A percentile compares a stretch with the other conserved stretches of the same genome.
Conservation (phyloP, 2,329 filamentous ascomycete genomes). For the Cladosporium sphaerospermum region DNA sequence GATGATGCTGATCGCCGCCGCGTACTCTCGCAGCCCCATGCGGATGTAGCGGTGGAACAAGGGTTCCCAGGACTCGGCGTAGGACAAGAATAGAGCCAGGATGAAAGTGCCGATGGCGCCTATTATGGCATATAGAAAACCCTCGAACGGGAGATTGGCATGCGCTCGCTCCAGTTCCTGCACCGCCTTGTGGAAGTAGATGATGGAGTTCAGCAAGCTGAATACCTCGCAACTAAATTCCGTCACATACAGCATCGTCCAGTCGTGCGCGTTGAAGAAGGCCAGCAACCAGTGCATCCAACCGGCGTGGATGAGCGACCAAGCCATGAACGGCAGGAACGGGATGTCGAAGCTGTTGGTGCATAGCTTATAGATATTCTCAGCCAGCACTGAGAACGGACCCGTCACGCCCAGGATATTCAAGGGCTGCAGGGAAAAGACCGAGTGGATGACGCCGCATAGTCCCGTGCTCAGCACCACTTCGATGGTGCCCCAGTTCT, state of each 20-base stretch:
- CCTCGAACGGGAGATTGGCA: constrained; percentile 50
- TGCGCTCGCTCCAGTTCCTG: constrained; percentile 59
- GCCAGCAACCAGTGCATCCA: constrained; percentile 62
- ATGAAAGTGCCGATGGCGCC: constrained; percentile 59
- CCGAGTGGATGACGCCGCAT: constrained; percentile 56
- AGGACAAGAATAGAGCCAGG: constrained; percentile 55
- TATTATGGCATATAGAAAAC: constrained; percentile 60
- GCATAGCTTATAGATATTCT: constrained; percentile 58
- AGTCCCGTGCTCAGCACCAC: constrained; percentile 61
- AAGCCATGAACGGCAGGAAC: constrained; percentile 63
- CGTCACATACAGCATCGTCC: constrained; percentile 65
- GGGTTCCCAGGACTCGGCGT: constrained; percentile 55
- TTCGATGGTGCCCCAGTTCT: constrained; percentile 61
- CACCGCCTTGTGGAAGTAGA: constrained; percentile 62
- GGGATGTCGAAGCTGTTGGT: constrained; percentile 50
- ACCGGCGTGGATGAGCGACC: constrained; percentile 58
- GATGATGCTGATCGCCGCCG: constrained; percentile 60
- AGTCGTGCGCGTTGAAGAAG: constrained; percentile 62
- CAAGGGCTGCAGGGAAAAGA: constrained; percentile 57
- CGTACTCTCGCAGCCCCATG: constrained; percentile 57
- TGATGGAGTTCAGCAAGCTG: constrained; percentile 59
- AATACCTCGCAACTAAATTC: constrained; percentile 63
- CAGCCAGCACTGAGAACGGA: constrained; percentile 60
- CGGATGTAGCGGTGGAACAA: constrained; percentile 57
- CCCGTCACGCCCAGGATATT: constrained; percentile 62